Conservation (phyloP, 2,329 filamentous ascomycete species). For the Colletotrichum eleusines region DNA sequence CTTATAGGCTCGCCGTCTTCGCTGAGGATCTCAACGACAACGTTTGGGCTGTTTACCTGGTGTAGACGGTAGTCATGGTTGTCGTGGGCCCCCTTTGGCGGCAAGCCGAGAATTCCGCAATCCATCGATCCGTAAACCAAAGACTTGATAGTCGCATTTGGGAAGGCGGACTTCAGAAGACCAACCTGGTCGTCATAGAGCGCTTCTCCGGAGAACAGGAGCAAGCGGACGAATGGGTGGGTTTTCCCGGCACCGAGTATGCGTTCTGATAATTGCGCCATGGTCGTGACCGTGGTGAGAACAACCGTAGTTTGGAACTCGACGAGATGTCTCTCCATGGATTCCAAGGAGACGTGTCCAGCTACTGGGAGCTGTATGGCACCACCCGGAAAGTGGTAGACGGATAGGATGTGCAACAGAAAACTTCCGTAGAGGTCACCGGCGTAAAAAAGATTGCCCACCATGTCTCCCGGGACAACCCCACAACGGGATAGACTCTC, state of each 20-base stretch:
- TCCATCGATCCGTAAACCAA: conserved; percentile 39
- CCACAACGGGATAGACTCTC: conserved; percentile 27
- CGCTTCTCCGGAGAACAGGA: conserved; percentile 37
- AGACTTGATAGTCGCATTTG: conserved; percentile 23
- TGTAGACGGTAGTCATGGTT: conserved; percentile 24
- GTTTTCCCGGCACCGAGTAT: conserved; percentile 10
- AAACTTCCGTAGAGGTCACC: conserved; percentile 38
- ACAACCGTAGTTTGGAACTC: conserved; percentile 33
- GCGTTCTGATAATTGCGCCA: conserved; percentile 30
- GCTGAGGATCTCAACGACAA: conserved; percentile 31
- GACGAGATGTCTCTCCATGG: conserved; percentile 33
- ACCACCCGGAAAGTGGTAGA: conserved; percentile 28
- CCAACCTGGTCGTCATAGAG: conserved; percentile 35
- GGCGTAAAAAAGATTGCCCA: conserved; percentile 36
- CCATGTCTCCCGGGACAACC: conserved; percentile 26
- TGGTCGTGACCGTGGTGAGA: conserved; percentile 30
- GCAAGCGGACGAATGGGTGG: conserved; percentile 21
- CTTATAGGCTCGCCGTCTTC: conserved; percentile 24
- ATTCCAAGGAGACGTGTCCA: conserved; percentile 26
- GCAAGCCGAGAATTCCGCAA: conserved; percentile 32
- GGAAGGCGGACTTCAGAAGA: conserved; percentile 24
- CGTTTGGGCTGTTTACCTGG: conserved; percentile 33
- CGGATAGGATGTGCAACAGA: conserved; percentile 33
- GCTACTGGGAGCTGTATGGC: conserved; percentile 31
- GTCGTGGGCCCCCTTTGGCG: conserved; percentile 29